Base-by-base conservation (phyloP, 2,329 filamentous ascomycete genomes). In the Aschersonia sp. region DNA sequence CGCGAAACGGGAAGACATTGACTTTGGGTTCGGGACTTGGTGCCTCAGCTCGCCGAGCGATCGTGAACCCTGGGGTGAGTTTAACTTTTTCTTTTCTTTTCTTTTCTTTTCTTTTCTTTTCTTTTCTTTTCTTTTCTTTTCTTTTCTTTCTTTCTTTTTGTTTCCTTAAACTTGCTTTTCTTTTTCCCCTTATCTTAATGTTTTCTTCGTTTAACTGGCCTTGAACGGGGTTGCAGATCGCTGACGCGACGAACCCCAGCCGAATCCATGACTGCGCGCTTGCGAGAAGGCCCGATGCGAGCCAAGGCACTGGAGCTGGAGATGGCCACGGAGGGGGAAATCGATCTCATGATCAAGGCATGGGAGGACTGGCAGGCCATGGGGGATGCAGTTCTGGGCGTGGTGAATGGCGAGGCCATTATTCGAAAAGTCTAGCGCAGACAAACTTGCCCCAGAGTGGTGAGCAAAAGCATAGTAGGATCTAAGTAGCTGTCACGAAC, bases 371-470 rank as follows among this genome's bases (percentile, higher is more conserved):
- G 60, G 59, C 51, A 46, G 5, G 47, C 53, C 6, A 49, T 49
- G 2, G 54, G 59, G 29, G 58, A 60, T 42, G 56, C 58, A 32
- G 61, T 52, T 1, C 47, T 61, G 4, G 59, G 59, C 0, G 52
- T 61, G 5, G 52, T 59, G 51, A 59, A 60, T 29, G 59, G 59
- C 0, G 56, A 62, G 41, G 47, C 55, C 8, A 51, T 62, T 6
- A 52, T 59, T 22, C 50, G 51, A 1, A 59, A 55, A 45, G 51
- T 14, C 12, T 31, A 32, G 40, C 8, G 35, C 41, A 14, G 14
- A 42, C 35, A 37, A 37, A 37, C 8, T 12, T 9, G 8, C 3
- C 12, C 8, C 12, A 37, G 35, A 37, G 8, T 37, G 12, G 35
- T 9, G 8, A 12, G 35, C 8, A 37, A 8, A 5, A 37, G 12